Conservation (phyloP, 306 rosid genomes). For the Pueraria montana region DNA sequence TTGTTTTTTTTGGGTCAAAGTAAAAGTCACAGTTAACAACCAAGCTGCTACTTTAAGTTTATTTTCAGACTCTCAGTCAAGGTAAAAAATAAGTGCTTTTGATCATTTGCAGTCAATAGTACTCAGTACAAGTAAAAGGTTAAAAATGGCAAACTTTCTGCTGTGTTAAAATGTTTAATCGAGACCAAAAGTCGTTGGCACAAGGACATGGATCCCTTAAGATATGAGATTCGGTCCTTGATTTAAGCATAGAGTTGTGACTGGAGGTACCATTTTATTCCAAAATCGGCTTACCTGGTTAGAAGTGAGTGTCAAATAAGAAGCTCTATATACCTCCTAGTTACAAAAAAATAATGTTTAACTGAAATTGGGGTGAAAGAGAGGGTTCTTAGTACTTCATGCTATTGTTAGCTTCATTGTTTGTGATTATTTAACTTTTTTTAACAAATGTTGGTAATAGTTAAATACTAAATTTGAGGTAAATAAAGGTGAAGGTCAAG, state of each 20-base stretch:
- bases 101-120: slow-evolving; percentile 28
- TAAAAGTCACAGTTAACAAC: slow-evolving; percentile 8
- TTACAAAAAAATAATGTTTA: too few species aligned
- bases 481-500: slow-evolving; percentile 70
- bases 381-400: not conserved
- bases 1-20: not conserved
- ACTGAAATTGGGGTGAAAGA: slow-evolving; percentile 27
- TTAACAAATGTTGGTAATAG: slow-evolving; percentile 25
- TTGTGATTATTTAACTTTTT: not conserved
- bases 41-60: not conserved
- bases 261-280: too few species aligned
- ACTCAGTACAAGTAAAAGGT: slow-evolving; percentile 24
- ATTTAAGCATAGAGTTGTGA: too few species aligned
- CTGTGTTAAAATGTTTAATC: slow-evolving; percentile 14
- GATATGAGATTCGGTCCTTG: too few species aligned
- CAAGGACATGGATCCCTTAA: too few species aligned
- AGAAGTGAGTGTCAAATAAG: too few species aligned
- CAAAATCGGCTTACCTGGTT: too few species aligned
- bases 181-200: too few species aligned
- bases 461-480: slow-evolving; percentile 49
- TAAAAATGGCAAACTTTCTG: slow-evolving; percentile 39
- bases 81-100: slow-evolving; percentile 46
- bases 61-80: slow-evolving; percentile 36
- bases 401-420: slow-evolving; percentile 5
- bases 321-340: too few species aligned